Evolutionary conservation across 768 basidiomycete species (phyloP).

Genomic region (Exidia glandulosa): DNA sequence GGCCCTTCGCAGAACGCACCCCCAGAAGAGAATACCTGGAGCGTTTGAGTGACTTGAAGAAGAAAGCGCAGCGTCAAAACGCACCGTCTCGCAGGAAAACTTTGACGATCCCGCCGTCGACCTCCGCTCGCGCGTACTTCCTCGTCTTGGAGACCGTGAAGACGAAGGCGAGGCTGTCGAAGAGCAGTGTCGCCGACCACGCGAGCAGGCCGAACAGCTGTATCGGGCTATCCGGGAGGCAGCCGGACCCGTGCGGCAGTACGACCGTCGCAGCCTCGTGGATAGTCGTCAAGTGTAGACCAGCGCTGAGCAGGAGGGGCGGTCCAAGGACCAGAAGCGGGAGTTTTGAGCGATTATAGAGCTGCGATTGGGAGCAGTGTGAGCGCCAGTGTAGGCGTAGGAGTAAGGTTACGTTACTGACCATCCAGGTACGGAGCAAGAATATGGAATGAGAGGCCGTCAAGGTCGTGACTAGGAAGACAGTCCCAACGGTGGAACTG

Average conservation of each 20-base stretch:
- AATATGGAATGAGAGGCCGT: neutral
- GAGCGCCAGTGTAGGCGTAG: neutral
- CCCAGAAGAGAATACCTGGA: neutral
- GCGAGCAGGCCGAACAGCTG: neutral
- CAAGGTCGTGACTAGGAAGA: neutral
- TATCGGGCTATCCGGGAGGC: neutral
- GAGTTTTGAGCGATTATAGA: neutral
- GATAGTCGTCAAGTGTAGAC: neutral
- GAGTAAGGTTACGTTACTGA: neutral
- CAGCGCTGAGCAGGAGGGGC: neutral
- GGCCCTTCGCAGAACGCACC: too few species aligned
- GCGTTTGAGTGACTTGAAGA: neutral
- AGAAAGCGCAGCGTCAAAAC: neutral
- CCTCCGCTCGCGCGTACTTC: neutral
- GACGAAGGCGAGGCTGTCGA: neutral
- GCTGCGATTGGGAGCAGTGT: neutral
- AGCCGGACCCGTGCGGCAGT: neutral
- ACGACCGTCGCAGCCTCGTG: neutral
- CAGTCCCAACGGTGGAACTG: neutral
- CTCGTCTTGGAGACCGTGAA: neutral
- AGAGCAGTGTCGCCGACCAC: neutral
- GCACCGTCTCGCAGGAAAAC: neutral
- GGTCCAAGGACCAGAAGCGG: neutral
- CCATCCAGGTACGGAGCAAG: neutral
- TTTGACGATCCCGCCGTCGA: neutral